A percentile compares a stretch with the other conserved stretches of the same genome.
phyloP scores from a whole-genome alignment of 257 asterid genomes.

The Cynanchum wilfordii region DNA sequence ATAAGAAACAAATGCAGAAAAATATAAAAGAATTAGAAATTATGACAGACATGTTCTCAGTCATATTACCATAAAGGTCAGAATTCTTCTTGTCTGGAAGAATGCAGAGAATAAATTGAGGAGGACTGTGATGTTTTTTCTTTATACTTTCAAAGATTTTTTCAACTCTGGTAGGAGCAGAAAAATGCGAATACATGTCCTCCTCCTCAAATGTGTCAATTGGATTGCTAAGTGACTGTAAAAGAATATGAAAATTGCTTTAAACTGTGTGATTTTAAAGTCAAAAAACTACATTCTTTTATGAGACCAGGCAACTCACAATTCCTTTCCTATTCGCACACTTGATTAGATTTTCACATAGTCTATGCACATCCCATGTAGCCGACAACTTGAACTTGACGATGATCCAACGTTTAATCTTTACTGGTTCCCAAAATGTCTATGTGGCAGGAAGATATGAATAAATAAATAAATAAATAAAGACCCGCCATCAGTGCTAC shows the following conservation, averaged over 20 bases:
- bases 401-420: slow-evolving; percentile 42
- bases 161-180: slow-evolving; percentile 50
- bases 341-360: slow-evolving; percentile 28
- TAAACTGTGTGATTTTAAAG: background rate
- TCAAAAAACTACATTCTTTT: background rate
- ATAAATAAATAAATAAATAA: background rate
- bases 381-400: slow-evolving; percentile 76
- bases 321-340: slow-evolving; percentile 64
- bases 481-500: slow-evolving; percentile 12
- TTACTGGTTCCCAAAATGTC: slow-evolving; percentile 41
- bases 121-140: slow-evolving; percentile 39
- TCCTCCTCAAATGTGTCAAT: slow-evolving; percentile 35
- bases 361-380: slow-evolving; percentile 27
- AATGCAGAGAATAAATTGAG: slow-evolving; percentile 55
- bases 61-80: slow-evolving; percentile 53
- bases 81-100: slow-evolving; percentile 61
- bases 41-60: background rate
- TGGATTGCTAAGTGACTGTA: slow-evolving; percentile 30
- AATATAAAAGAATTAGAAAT: background rate
- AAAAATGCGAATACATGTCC: no score
- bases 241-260: background rate
- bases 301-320: slow-evolving; percentile 29
- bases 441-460: slow-evolving; percentile 18
- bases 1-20: background rate
- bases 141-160: slow-evolving; percentile 37